Percentiles rank a stretch among this genome's conserved stretches.
Evolutionary conservation across 768 basidiomycete species (phyloP).

Genomic region (Tephrocybe sp.): DNA sequence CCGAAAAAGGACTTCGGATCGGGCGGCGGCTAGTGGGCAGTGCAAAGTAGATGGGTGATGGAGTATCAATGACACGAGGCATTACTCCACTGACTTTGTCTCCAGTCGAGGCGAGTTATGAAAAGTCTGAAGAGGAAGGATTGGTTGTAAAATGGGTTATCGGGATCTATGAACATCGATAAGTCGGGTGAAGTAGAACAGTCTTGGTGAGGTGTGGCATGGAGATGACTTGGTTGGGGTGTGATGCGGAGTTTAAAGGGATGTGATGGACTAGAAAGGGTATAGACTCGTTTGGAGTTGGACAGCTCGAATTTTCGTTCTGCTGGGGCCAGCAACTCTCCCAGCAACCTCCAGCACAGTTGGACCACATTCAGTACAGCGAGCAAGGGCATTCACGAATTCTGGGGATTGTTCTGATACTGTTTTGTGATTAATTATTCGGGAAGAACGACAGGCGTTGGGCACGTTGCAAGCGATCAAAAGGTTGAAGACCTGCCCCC

Average conservation of each 20-base stretch:
- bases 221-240: neutral
- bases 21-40: too few relatives aligned
- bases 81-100: neutral
- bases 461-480: slow-evolving; percentile 82
- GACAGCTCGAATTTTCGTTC: slow-evolving; percentile 17
- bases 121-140: neutral
- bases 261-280: slow-evolving; percentile 20
- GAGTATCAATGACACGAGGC: slow-evolving; percentile 14
- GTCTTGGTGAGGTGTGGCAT: neutral
- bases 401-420: slow-evolving; percentile 6
- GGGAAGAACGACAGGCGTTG: slow-evolving; percentile 37
- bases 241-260: slow-evolving; percentile 29
- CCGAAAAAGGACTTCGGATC: too few relatives aligned
- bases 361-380: neutral
- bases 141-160: neutral
- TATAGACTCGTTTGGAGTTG: slow-evolving; percentile 13
- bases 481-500: slow-evolving; percentile 60
- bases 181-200: neutral
- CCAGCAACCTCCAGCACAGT: neutral
- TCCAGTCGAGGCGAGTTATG: slow-evolving; percentile 1
- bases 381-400: neutral
- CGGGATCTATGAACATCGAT: too few relatives aligned
- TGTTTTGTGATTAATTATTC: slow-evolving; percentile 30
- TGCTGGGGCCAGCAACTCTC: slow-evolving; percentile 5
- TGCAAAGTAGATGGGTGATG: neutral